Evolutionary conservation across 257 asterid species (phyloP), one percentile per base, ranked within the genome.

Genomic region (Handroanthus guayacan): DNA sequence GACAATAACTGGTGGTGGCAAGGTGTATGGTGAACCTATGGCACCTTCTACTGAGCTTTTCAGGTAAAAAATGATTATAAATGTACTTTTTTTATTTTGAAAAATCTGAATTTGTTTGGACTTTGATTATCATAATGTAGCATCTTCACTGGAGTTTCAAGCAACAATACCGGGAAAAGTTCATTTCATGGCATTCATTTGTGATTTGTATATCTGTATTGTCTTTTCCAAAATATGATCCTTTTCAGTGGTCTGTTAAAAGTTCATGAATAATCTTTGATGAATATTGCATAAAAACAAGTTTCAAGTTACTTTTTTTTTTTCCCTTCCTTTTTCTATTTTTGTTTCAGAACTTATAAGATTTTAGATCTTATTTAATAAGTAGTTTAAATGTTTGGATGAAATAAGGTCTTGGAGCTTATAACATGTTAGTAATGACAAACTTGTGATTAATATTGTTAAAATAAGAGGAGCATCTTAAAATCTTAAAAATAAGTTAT

Each of bases 41-140:
- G 87, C 96, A 6, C 92, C 85, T 66, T 87, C 95, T 68, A 91
- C 97, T 67, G 92, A 93, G 86, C 9, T 93, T 76, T 93, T 93
- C 85, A 89, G 98, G 97, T 88, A 5, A 68, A 18, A 61, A 36
- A 39, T 51, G 17, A 39, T 51, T 44, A 75, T 43, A 56, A 41
- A 65, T n/a, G 6, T 55, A 9, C 14, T 9, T 71, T 13, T 34
- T 55, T 1, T 47, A 25, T 25, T 43, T 43, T 2, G 56, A 36
- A 50, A 34, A 50, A 9, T 38, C 34, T 4, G n/a, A 50, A 43
- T 57, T 36, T 8, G 38, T 37, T 37, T 11, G 64, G 39, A 43
- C 11, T 51, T 6, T 18, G 12, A 6, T 47, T 12, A 16, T 3
- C 2, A 38, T 13, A 52, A 16, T 64, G 3, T 13, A 13, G 44